Evolutionary conservation across 78 protist species (phyloP).

Genomic region (Speleostelium caveatum): DNA sequence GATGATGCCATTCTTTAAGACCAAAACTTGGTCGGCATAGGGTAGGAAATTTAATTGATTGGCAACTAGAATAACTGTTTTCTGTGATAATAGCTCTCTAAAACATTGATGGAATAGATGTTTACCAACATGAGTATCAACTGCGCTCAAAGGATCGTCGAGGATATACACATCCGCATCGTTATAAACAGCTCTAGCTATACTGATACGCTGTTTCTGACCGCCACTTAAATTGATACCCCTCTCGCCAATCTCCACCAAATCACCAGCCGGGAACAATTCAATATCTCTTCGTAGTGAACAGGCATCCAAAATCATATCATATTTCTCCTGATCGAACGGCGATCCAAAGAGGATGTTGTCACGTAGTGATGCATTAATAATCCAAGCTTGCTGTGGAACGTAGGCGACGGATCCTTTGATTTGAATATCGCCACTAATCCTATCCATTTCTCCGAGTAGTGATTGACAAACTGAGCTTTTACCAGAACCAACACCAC

Average conservation of each 20-base stretch:
- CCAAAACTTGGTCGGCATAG: slow-evolving; percentile 19
- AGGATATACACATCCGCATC: slow-evolving; percentile 86
- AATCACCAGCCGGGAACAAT: slow-evolving; percentile 83
- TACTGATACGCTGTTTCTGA: slow-evolving; percentile 94
- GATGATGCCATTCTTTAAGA: slow-evolving; percentile 81
- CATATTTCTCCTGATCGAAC: slow-evolving; percentile 80
- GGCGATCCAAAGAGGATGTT: slow-evolving; percentile 96
- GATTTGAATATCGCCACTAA: slow-evolving; percentile 5
- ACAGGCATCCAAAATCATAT: slow-evolving; percentile 82
- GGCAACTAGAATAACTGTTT: slow-evolving; percentile 92
- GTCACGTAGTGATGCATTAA: slow-evolving; percentile 89
- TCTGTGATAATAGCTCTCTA: slow-evolving; percentile 30
- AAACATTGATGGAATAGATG: slow-evolving; percentile 79
- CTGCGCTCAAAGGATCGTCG: slow-evolving; percentile 95
- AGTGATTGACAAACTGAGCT: slow-evolving; percentile 82
- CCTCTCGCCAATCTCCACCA: slow-evolving; percentile 96
- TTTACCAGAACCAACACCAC: slow-evolving; percentile 95
- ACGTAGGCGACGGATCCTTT: slow-evolving; percentile 87
- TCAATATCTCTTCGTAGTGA: slow-evolving; percentile 80
- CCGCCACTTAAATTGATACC: slow-evolving; percentile 98
- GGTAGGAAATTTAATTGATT: slow-evolving; percentile 76
- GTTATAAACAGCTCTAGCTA: slow-evolving; percentile 92
- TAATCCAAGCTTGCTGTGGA: slow-evolving; percentile 95
- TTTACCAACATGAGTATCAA: slow-evolving; percentile 91
- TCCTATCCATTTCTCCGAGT: slow-evolving; percentile 85